Percentiles rank a stretch among this genome's conserved stretches.
These are phyloP conservation scores for Petunia hybrid DNA, from an alignment of 305 asterid genomes.

Conservation along the genomic window DNA sequence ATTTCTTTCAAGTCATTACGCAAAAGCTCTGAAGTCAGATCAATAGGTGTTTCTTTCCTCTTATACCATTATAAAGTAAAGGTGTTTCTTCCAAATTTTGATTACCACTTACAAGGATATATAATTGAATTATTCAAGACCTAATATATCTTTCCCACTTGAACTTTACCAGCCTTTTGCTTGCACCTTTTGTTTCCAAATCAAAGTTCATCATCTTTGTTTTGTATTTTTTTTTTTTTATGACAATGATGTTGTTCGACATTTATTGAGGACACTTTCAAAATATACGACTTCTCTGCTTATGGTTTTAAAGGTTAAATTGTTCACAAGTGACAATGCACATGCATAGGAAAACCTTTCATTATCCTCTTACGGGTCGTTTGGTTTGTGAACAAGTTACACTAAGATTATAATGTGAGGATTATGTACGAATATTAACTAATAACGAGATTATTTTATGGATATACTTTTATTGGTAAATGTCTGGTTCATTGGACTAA, in stretches of 20 bases:
- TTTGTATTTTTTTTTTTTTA: background rate
- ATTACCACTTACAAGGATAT: background rate
- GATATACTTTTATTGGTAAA: too few species aligned
- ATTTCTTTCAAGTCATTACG: background rate
- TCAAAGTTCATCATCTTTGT: background rate
- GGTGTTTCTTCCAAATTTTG: background rate
- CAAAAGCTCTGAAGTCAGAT: background rate
- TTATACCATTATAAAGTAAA: too few species aligned
- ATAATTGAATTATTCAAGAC: constrained; percentile 4
- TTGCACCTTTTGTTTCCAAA: constrained; percentile 23
- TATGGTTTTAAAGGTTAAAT: background rate
- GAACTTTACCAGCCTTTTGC: constrained; percentile 7
- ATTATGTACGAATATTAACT: too few species aligned
- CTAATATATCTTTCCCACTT: background rate
- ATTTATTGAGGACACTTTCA: constrained; percentile 23
- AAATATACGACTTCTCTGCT: background rate
- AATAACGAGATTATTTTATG: too few species aligned
- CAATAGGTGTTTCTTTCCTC: constrained; percentile 11
- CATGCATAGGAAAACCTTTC: constrained; percentile 26
- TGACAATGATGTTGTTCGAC: constrained; percentile 5
- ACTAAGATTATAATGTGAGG: too few species aligned
- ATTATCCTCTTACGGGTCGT: constrained; percentile 9
- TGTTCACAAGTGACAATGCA: background rate
- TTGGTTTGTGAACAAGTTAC: too few species aligned
- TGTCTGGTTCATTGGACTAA: too few species aligned